phyloP scores from a whole-genome alignment of 305 asterid species.

The Solanum hybrid region DNA sequence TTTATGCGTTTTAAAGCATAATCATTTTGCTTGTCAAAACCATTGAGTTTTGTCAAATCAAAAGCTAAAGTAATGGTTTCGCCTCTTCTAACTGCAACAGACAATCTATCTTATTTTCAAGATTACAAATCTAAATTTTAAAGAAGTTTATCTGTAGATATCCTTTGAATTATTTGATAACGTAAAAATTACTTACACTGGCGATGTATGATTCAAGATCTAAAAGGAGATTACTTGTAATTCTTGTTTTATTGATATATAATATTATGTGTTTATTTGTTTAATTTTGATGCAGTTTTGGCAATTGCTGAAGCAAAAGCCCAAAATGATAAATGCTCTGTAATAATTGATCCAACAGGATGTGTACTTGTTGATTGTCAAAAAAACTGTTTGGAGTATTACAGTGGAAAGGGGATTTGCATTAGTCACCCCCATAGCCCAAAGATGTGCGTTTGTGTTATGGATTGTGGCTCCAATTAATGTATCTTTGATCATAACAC shows the following conservation, averaged over 20 bases:
- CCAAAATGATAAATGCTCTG: not conserved
- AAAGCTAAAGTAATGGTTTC: not conserved
- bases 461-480: not conserved
- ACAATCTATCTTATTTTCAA: not conserved
- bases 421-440: not conserved
- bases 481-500: not conserved
- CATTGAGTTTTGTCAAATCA: not conserved
- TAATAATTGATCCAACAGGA: not conserved
- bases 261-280: not conserved
- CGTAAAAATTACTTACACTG: not conserved
- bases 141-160: not conserved
- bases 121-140: not conserved
- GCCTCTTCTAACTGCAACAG: not conserved
- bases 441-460: not conserved
- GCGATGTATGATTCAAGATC: not conserved
- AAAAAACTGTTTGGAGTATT: not conserved
- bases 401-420: not conserved
- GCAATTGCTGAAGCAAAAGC: not conserved
- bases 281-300: not conserved
- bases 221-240: not conserved
- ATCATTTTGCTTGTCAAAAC: not conserved
- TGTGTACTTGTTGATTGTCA: not conserved
- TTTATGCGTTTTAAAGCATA: not conserved
- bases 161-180: not conserved
- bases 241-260: not conserved